phyloP scores from a whole-genome alignment of 2,329 filamentous ascomycete species.

The Phialocephala subalpina region DNA sequence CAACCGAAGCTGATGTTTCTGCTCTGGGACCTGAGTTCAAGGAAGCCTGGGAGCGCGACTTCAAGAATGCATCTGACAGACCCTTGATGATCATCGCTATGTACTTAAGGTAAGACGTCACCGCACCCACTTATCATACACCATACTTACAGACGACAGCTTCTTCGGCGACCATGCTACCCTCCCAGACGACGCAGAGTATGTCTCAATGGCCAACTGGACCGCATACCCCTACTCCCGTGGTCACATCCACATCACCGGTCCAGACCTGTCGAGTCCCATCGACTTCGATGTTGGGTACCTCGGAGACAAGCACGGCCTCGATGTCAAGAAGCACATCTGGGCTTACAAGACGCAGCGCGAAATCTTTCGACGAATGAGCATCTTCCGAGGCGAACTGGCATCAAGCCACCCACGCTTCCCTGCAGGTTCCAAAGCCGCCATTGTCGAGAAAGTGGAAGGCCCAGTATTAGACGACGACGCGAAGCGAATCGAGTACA shows the following conservation, averaged over 20 bases:
- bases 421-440: slow-evolving; percentile 49
- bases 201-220: slow-evolving; percentile 60
- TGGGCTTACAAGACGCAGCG: slow-evolving; percentile 72
- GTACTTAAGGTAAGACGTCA: too few relatives aligned
- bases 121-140: too few relatives aligned
- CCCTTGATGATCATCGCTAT: too few relatives aligned
- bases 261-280: slow-evolving; percentile 49
- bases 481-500: slow-evolving; percentile 48
- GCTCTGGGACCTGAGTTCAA: slow-evolving; percentile 59
- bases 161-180: slow-evolving; percentile 54
- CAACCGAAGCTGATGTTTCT: slow-evolving; percentile 60
- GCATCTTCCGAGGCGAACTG: slow-evolving; percentile 57
- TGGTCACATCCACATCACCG: slow-evolving; percentile 66
- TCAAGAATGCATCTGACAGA: too few relatives aligned
- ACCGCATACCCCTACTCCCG: slow-evolving; percentile 68
- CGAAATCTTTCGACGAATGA: slow-evolving; percentile 64
- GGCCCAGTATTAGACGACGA: slow-evolving; percentile 42
- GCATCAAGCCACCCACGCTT: slow-evolving; percentile 54
- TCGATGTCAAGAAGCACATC: slow-evolving; percentile 65
- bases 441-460: slow-evolving; percentile 28
- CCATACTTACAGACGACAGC: slow-evolving; percentile 7
- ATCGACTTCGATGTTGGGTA: slow-evolving; percentile 66
- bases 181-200: slow-evolving; percentile 63
- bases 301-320: slow-evolving; percentile 52
- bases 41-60: slow-evolving; percentile 55